These are phyloP conservation scores for Lactarius psammicola DNA, from an alignment of 768 basidiomycete species.

Conservation along the genomic window DNA sequence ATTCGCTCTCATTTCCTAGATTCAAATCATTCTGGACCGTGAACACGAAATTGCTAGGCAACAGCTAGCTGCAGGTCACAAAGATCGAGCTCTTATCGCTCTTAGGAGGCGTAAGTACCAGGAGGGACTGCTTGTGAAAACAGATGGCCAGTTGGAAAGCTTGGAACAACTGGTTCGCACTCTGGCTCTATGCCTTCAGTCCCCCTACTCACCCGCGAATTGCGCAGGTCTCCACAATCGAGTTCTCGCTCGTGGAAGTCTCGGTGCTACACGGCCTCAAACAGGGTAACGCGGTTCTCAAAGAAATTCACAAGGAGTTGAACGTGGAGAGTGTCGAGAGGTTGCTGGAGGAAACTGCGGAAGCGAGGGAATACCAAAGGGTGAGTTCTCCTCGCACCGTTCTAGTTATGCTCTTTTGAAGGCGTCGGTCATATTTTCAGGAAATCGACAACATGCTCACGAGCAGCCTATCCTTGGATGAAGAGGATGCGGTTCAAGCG, in stretches of 20 bases:
- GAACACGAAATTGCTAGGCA: slow-evolving; percentile 88
- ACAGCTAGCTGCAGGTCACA: slow-evolving; percentile 77
- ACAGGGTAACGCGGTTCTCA: slow-evolving; percentile 91
- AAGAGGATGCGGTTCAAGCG: slow-evolving; percentile 89
- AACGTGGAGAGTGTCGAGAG: slow-evolving; percentile 91
- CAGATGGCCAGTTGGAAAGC: slow-evolving; percentile 85
- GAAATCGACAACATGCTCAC: slow-evolving; percentile 89
- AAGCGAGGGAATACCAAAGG: slow-evolving; percentile 88
- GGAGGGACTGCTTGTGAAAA: slow-evolving; percentile 80
- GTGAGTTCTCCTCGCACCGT: slow-evolving; percentile 43
- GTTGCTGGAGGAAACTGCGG: slow-evolving; percentile 87
- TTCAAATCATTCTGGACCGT: slow-evolving; percentile 80
- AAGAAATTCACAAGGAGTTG: slow-evolving; percentile 93
- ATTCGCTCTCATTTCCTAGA: slow-evolving; percentile 44
- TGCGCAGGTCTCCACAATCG: slow-evolving; percentile 86
- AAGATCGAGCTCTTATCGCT: slow-evolving; percentile 84
- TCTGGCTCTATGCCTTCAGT: not conserved
- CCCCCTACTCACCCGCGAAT: not conserved
- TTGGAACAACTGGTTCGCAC: slow-evolving; percentile 79
- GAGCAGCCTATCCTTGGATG: slow-evolving; percentile 78
- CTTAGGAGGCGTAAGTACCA: slow-evolving; percentile 93
- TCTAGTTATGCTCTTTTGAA: not conserved
- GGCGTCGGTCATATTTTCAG: slow-evolving; percentile 42
- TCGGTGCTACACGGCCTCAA: slow-evolving; percentile 90
- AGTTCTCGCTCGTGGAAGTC: slow-evolving; percentile 92